phyloP scores from a whole-genome alignment of 2,329 filamentous ascomycete species.

The Venturia pyrina region DNA sequence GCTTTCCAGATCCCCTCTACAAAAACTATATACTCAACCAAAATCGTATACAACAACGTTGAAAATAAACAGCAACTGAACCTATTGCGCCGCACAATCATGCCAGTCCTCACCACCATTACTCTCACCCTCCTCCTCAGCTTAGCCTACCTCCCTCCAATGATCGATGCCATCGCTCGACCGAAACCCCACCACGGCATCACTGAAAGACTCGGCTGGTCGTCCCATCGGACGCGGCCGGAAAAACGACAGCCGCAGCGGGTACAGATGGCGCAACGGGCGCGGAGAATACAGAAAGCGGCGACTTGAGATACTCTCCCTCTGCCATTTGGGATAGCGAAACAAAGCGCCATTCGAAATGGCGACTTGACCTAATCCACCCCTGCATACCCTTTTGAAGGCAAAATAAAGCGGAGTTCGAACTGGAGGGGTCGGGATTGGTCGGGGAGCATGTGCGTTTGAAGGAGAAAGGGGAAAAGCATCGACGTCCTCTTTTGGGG shows the following conservation, averaged over 20 bases:
- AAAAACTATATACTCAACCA: too few species aligned
- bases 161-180: not conserved
- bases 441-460: too few species aligned
- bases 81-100: too few species aligned
- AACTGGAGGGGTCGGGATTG: too few species aligned
- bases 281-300: not conserved
- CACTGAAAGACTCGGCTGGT: not conserved
- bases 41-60: too few species aligned
- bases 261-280: not conserved
- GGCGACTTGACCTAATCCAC: too few species aligned
- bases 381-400: too few species aligned
- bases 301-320: not conserved
- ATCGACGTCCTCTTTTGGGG: too few species aligned
- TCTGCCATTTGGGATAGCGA: not conserved
- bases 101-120: not conserved
- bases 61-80: too few species aligned
- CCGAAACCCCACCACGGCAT: not conserved
- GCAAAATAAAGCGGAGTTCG: too few species aligned
- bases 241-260: not conserved
- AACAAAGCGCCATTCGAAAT: not conserved
- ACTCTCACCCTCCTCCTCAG: not conserved
- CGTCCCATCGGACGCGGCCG: not conserved
- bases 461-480: too few species aligned
- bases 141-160: not conserved
- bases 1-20: too few species aligned